A percentile compares a stretch with the other conserved stretches of the same genome.
These are phyloP conservation scores for Nephelium lappaceum DNA, from an alignment of 345 rosid species.

Conservation along the genomic window DNA sequence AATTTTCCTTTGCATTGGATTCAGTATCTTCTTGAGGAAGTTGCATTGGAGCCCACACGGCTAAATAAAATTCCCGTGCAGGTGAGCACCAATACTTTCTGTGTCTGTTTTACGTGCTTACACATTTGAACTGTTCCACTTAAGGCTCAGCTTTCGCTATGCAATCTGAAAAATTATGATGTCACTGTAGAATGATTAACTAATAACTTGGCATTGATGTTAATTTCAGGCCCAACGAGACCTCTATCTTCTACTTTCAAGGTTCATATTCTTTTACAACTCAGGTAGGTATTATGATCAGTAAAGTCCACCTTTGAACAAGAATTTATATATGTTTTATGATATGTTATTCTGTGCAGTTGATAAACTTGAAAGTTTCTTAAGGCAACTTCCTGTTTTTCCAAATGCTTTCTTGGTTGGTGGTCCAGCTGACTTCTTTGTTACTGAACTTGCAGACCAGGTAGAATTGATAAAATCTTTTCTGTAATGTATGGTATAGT, in stretches of 20 bases:
- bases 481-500: not conserved
- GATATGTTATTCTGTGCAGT: slow-evolving; percentile 45
- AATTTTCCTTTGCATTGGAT: slow-evolving; percentile 14
- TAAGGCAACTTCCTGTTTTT: slow-evolving; percentile 72
- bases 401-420: slow-evolving; percentile 90
- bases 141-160: not conserved
- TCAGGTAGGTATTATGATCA: slow-evolving; percentile 51
- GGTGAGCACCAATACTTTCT: slow-evolving; percentile 41
- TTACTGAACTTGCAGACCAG: slow-evolving; percentile 94
- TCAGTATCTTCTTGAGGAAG: slow-evolving; percentile 94
- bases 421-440: slow-evolving; percentile 86
- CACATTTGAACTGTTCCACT: slow-evolving; percentile 4
- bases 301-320: not conserved
- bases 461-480: slow-evolving; percentile 37
- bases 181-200: slow-evolving; percentile 1
- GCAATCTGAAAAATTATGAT: not conserved
- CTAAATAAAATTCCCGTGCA: slow-evolving; percentile 80
- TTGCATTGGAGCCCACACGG: slow-evolving; percentile 63
- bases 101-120: not conserved
- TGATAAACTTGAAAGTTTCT: slow-evolving; percentile 76
- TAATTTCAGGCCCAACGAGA: slow-evolving; percentile 81
- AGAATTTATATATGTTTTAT: slow-evolving; percentile 9
- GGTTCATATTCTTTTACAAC: slow-evolving; percentile 89
- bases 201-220: not conserved
- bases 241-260: slow-evolving; percentile 76